phyloP scores from a whole-genome alignment of 2,329 filamentous ascomycete species.

The Xylariaceae sp. region DNA sequence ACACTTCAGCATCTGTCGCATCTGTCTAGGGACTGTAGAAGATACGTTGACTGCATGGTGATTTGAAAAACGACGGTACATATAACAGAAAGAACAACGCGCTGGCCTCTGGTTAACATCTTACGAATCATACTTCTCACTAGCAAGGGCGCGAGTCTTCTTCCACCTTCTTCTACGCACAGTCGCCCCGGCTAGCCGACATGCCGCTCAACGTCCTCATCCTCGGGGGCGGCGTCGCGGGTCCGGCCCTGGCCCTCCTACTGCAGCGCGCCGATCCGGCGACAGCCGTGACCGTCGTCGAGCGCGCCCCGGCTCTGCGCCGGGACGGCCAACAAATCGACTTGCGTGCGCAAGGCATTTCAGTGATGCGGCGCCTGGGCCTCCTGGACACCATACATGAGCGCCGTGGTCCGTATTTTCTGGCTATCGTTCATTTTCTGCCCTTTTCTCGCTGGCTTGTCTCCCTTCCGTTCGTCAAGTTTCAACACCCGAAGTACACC shows the following conservation, averaged over 20 bases:
- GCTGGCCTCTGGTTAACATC: background rate
- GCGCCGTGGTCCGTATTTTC: too few relatives aligned
- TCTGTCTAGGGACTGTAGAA: background rate
- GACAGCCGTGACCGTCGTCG: conserved; percentile 32
- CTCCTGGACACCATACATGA: conserved; percentile 26
- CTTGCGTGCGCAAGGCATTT: conserved; percentile 32
- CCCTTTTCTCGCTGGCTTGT: too few relatives aligned
- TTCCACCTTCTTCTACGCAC: background rate
- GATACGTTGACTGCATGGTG: background rate
- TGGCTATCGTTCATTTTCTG: too few relatives aligned
- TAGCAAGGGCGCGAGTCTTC: background rate
- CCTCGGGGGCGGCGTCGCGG: conserved; percentile 34
- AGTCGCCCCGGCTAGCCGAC: background rate
- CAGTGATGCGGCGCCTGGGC: conserved; percentile 30
- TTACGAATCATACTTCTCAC: background rate
- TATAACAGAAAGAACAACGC: background rate
- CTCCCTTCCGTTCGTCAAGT: too few relatives aligned
- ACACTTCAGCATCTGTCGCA: too few relatives aligned
- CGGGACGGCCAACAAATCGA: conserved; percentile 37
- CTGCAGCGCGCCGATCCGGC: conserved; percentile 25
- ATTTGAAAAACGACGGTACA: background rate
- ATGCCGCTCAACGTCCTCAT: conserved; percentile 36
- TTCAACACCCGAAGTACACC: too few relatives aligned
- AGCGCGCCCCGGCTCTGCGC: conserved; percentile 29
- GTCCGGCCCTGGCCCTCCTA: conserved; percentile 33